Conservation (phyloP, 2,329 filamentous ascomycete genomes). For the Daldinia sp. region DNA sequence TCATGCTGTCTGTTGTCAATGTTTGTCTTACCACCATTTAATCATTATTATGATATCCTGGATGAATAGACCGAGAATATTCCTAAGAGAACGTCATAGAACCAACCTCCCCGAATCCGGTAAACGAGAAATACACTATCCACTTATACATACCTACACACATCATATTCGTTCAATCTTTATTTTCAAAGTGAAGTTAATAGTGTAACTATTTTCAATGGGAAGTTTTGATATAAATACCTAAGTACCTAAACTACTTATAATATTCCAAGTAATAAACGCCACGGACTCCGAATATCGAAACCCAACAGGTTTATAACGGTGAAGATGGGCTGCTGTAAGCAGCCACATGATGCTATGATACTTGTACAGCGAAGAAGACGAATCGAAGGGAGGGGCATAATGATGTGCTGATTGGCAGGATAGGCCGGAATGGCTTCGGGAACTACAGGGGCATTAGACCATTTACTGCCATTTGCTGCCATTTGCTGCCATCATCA, state of each 20-base stretch:
- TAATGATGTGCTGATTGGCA: slow-evolving; percentile 17
- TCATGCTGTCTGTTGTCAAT: slow-evolving; percentile 6
- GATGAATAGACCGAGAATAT: slow-evolving; percentile 16
- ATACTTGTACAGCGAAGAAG: not conserved
- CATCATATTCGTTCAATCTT: no score
- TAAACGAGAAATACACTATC: slow-evolving; percentile 6
- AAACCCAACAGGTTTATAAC: slow-evolving; percentile 22
- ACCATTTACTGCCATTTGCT: not conserved
- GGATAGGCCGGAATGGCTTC: slow-evolving; percentile 27
- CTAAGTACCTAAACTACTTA: not conserved
- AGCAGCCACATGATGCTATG: slow-evolving; percentile 25
- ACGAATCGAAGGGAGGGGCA: slow-evolving; percentile 29
- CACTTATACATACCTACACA: not conserved
- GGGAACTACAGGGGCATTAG: slow-evolving; percentile 35
- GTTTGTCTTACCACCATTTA: slow-evolving; percentile 27
- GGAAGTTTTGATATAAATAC: not conserved
- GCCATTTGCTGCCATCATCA: slow-evolving; percentile 29
- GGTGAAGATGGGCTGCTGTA: slow-evolving; percentile 1
- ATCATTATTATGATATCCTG: slow-evolving; percentile 5
- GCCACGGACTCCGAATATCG: slow-evolving; percentile 23
- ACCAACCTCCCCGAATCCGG: not conserved
- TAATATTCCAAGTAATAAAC: slow-evolving; percentile 13
- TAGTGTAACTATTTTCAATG: not conserved
- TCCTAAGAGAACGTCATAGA: slow-evolving; percentile 22
- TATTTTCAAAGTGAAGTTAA: not conserved